Evolutionary conservation across 805 yeast species (phyloP).

Genomic region (Ogataea corticis): DNA sequence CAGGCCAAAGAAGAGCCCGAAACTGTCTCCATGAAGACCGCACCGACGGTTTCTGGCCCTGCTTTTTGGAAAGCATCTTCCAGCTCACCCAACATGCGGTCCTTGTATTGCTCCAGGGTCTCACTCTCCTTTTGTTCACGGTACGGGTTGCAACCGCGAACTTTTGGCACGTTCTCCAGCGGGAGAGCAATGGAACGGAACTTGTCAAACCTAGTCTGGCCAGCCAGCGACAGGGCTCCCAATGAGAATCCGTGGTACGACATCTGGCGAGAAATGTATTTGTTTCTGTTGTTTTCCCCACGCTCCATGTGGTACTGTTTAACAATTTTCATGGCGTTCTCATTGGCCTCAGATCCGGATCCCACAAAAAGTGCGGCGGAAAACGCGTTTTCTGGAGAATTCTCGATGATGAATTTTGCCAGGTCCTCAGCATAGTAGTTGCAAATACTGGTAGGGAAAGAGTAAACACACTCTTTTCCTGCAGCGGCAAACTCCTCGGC

Average conservation of each 20-base stretch:
- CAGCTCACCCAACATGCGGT: conserved; percentile 37
- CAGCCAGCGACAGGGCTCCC: conserved; percentile 46
- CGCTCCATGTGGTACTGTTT: conserved; percentile 47
- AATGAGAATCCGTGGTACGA: conserved; percentile 53
- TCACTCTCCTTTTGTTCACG: conserved; percentile 35
- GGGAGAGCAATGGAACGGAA: conserved; percentile 30
- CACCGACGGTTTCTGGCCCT: conserved; percentile 44
- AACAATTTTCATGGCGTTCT: conserved; percentile 75
- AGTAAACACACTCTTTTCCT: conserved; percentile 38
- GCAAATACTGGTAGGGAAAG: conserved; percentile 36
- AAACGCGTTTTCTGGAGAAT: conserved; percentile 41
- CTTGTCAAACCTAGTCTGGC: conserved; percentile 37
- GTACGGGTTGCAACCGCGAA: conserved; percentile 34
- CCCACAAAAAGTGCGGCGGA: conserved; percentile 51
- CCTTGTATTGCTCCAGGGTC: conserved; percentile 38
- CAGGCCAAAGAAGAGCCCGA: conserved; percentile 47
- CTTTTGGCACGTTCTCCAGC: conserved; percentile 23
- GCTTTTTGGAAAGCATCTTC: conserved; percentile 40
- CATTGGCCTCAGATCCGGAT: conserved; percentile 80
- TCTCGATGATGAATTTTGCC: conserved; percentile 43
- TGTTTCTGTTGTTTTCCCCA: conserved; percentile 41
- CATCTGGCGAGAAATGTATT: conserved; percentile 44
- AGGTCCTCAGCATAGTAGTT: conserved; percentile 44
- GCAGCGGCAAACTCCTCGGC: conserved; percentile 41
- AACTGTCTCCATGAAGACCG: conserved; percentile 44